Percentiles rank a stretch among this genome's conserved stretches.
Evolutionary conservation across 1,284 basidiomycete genomes (phyloP).

Genomic region (Tetrapyrgos nigripes): DNA sequence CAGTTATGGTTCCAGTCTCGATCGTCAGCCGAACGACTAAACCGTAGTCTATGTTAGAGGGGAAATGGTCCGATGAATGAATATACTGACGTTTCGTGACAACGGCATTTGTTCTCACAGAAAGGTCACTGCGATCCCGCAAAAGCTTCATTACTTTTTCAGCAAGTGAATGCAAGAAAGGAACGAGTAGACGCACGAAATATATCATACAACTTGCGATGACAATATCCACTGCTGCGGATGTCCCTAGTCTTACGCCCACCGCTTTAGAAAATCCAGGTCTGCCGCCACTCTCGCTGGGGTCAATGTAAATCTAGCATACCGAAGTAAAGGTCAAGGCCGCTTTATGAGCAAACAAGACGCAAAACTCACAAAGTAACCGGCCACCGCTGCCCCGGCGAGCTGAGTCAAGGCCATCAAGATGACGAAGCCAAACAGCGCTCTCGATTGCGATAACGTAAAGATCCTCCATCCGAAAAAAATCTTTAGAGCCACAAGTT

Average conservation of each 20-base stretch:
- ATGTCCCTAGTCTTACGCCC: conserved; percentile 19
- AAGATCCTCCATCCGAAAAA: conserved; percentile 26
- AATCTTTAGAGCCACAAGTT: conserved; percentile 8
- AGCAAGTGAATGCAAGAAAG: background rate
- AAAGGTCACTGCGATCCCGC: background rate
- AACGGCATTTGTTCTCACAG: conserved; percentile 11
- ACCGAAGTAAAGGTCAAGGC: background rate
- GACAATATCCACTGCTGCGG: conserved; percentile 18
- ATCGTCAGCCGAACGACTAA: conserved; percentile 21
- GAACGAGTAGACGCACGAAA: conserved; percentile 15
- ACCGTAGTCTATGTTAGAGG: background rate
- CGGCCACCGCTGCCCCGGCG: conserved; percentile 15
- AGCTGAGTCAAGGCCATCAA: conserved; percentile 18
- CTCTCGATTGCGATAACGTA: conserved; percentile 17
- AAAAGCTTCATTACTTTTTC: conserved; percentile 13
- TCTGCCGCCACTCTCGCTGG: conserved; percentile 13
- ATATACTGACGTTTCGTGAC: conserved; percentile 12
- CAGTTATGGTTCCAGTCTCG: conserved; percentile 22
- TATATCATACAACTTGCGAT: conserved; percentile 25
- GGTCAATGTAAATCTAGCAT: background rate
- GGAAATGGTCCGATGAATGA: background rate
- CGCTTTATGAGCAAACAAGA: background rate
- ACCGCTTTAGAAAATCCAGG: conserved; percentile 16
- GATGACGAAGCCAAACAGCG: conserved; percentile 7
- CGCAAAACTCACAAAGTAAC: conserved; percentile 14